phyloP scores from a whole-genome alignment of 306 rosid genomes.

The Mucuna pruriens region DNA sequence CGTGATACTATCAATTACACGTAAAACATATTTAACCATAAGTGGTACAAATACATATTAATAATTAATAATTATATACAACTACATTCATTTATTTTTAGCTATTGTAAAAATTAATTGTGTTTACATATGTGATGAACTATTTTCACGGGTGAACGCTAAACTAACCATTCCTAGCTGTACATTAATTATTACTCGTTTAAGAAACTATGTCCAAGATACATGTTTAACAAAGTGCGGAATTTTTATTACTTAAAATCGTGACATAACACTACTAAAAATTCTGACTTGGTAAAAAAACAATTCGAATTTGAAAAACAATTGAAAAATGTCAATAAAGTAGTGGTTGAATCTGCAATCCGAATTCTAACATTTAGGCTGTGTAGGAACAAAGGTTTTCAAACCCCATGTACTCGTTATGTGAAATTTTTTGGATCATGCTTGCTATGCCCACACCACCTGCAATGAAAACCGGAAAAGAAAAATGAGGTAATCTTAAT shows the following conservation, averaged over 20 bases:
- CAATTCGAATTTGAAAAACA: not conserved
- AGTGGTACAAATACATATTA: too few relatives aligned
- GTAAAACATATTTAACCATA: too few relatives aligned
- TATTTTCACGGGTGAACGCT: too few relatives aligned
- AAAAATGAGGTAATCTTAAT: not conserved
- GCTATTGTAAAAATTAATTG: too few relatives aligned
- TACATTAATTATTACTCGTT: too few relatives aligned
- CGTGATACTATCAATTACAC: too few relatives aligned
- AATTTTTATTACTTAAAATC: not conserved
- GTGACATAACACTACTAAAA: not conserved
- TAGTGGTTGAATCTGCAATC: not conserved
- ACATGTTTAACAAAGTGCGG: not conserved
- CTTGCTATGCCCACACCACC: slow-evolving; percentile 68
- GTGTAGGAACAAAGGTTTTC: slow-evolving; percentile 52
- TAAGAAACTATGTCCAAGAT: not conserved
- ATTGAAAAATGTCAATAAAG: slow-evolving; percentile 1
- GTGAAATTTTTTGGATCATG: slow-evolving; percentile 53
- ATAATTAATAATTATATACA: too few relatives aligned
- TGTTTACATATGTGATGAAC: too few relatives aligned
- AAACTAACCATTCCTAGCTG: too few relatives aligned
- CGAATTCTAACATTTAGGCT: not conserved
- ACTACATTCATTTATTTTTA: too few relatives aligned
- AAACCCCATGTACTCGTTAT: slow-evolving; percentile 70
- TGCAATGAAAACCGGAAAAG: slow-evolving; percentile 2
- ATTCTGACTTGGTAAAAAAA: not conserved